Evolutionary conservation across 345 rosid species (phyloP), one percentile per base, ranked within the genome.

Genomic region (Dipteronia sinensis): DNA sequence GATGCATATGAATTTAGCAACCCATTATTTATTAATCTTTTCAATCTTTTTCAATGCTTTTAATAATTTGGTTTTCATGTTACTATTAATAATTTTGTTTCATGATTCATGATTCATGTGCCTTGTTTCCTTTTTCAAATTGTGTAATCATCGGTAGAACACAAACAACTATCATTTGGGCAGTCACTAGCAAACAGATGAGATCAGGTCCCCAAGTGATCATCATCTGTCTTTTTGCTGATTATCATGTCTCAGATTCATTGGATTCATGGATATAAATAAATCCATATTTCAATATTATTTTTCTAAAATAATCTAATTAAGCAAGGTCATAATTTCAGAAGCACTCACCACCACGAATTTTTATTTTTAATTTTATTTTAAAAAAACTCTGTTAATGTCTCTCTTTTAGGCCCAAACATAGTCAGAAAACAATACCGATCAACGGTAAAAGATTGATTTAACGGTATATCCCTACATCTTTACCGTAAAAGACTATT

Each of bases 11-110:
- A 56, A 56, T 17, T n/a, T 22, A 7, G 62, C 20, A 56, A 56
- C 9, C 11, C 62, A 56, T 56, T 20, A 56, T 56, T 19, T n/a
- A 65, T 65, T 9, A 29, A 65, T 34, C 22, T 16, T 65, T 65
- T 49, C 55, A 49, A 4, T 38, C 66, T 13, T 10, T 62, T 62
- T 15, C 20, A 65, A 31, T 34, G 69, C 22, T 56, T n/a, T 17
- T 56, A 56, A 56, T 56, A 56, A 56, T n/a, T 56, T 56, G 25
- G 62, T n/a, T 56, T 56, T n/a, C 62, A 56, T 56, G 62, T 56
- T 65, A 40, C 42, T 34, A 16, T 16, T 4, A 31, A 65, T 65
- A 65, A 34, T 47, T 69, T 23, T 10, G 72, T 25, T 44, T 11
- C 31, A 69, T 65, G 47, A 7, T 56, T 56, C 23, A 34, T 34